A percentile compares a stretch with the other conserved stretches of the same genome.
Conservation (phyloP, 2,329 filamentous ascomycete genomes). For the Fusarium austroafricanum region DNA sequence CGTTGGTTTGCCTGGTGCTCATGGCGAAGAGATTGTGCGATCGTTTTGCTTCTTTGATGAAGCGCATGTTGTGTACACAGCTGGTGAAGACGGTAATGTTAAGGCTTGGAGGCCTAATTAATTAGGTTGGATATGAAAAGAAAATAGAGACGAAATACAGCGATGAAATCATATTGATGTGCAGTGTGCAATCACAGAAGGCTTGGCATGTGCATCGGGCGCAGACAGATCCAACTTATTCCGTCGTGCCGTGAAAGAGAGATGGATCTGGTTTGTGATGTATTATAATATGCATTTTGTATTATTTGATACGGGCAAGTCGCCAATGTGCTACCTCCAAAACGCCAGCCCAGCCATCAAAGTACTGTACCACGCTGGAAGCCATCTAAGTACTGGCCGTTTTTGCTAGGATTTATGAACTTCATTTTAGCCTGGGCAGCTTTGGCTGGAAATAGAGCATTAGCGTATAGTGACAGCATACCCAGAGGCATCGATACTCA, state of each 20-base stretch:
- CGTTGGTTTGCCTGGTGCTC: constrained; percentile 71
- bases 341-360: too few relatives aligned
- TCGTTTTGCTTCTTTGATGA: constrained; percentile 73
- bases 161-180: not conserved
- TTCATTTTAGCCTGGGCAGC: not conserved
- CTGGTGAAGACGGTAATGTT: constrained; percentile 68
- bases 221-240: not conserved
- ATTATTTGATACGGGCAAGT: not conserved
- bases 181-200: too few relatives aligned
- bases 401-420: too few relatives aligned
- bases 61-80: constrained; percentile 68
- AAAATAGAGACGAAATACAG: not conserved
- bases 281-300: not conserved
- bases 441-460: not conserved
- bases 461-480: not conserved
- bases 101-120: constrained; percentile 64
- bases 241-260: not conserved
- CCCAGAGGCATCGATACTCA: constrained; percentile 1
- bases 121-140: not conserved
- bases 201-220: not conserved
- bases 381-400: too few relatives aligned
- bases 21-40: constrained; percentile 72
- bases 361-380: too few relatives aligned
- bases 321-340: not conserved
- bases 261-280: too few relatives aligned